Evolutionary conservation across 352 stramenopile genomes (phyloP).

Genomic region (Pythium sp.): DNA sequence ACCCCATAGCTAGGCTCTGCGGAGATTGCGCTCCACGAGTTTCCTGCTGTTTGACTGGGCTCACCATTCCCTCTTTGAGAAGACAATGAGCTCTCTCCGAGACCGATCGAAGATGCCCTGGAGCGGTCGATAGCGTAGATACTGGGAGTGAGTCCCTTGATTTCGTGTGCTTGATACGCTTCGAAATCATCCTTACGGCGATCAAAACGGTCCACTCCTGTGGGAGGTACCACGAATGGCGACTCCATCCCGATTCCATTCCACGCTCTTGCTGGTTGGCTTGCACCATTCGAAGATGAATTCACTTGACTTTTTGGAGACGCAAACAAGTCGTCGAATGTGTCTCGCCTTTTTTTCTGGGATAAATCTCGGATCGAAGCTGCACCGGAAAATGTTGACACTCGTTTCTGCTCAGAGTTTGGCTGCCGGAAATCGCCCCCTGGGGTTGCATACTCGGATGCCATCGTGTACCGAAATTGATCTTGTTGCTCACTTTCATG

Average conservation of each 20-base stretch:
- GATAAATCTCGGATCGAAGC: neutral
- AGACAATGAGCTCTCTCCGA: constrained; percentile 12
- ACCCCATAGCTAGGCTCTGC: constrained; percentile 23
- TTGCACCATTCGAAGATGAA: neutral
- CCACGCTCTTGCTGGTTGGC: constrained; percentile 13
- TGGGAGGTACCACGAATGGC: constrained; percentile 6
- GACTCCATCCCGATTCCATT: constrained; percentile 9
- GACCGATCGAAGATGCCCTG: constrained; percentile 16
- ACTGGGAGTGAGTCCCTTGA: neutral
- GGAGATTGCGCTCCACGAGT: constrained; percentile 41
- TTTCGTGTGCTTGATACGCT: constrained; percentile 1
- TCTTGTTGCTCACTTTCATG: constrained; percentile 12
- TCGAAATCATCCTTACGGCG: constrained; percentile 19
- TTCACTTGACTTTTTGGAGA: constrained; percentile 34
- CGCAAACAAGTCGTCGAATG: constrained; percentile 75
- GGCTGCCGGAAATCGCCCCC: neutral
- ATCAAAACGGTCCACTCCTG: constrained; percentile 62
- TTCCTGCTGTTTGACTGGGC: constrained; percentile 15
- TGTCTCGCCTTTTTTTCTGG: constrained; percentile 44
- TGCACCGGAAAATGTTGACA: constrained; percentile 3
- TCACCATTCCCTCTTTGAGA: neutral
- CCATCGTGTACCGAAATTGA: constrained; percentile 37
- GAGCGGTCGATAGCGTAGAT: constrained; percentile 8
- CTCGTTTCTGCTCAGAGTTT: neutral
- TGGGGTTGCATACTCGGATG: constrained; percentile 4